Base-by-base conservation (phyloP, 148 eudicot genomes). In the Talinum fruticosum region DNA sequence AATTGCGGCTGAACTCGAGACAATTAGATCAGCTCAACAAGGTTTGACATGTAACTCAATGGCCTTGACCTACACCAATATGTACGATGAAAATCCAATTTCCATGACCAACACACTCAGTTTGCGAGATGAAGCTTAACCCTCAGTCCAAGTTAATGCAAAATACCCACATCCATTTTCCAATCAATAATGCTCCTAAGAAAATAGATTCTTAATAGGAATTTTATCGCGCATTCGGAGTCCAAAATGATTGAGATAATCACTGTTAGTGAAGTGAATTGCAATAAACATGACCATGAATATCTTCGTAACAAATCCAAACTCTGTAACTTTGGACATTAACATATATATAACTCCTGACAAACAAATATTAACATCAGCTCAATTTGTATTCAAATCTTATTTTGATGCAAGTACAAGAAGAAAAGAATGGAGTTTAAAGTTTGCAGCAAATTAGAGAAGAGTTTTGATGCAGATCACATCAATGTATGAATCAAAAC, bases 1-100 rank as follows among this genome's bases (percentile, higher is more conserved):
- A 79, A 85, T 83, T 19, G 35, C 51, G 12, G 30, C 8, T 23
- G 79, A 73, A 62, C 7, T 62, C 14, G 66, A 62, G 66, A 62
- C 66, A 1, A 62, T 62, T 28, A 10, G 66, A 10, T 62, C 66
- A 2, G 18, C 66, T 62, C 66, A 62, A 62, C 32, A 62, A 18
- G 30, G 34, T 33, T 62, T 62, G 34, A 26, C 66, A 28, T 10
- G 15, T 1, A 62, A 15, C 26, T 18, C 32, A 28, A 26, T 3
- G 10, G 26, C 33, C 32, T 62, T 62, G 15, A 23, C 16, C n/a
- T 8, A 41, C 7, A 24, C 6, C 29, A n/a, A 26, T 29, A 1
- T 16, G 28, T 8, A 33, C 3, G 34, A 62, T 28, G 66, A 62
- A 28, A 12, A 16, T 62, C 23, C 66, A 62, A n/a, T n/a, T n/a